Evolutionary conservation across 306 rosid genomes (phyloP).

Genomic region (Casuarina cunninghamiana): DNA sequence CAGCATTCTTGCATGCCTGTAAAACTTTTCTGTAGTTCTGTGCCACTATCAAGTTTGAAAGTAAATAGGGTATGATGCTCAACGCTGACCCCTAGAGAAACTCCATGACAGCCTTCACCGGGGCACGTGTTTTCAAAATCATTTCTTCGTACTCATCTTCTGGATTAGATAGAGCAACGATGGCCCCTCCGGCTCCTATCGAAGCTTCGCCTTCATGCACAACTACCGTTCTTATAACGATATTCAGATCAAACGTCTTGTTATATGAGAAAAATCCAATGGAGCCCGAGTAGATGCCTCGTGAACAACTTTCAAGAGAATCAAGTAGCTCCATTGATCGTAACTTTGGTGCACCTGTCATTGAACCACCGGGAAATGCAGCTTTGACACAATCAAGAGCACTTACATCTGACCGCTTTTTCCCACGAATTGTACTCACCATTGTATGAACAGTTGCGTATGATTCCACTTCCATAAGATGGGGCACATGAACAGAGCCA

Average conservation of each 20-base stretch:
- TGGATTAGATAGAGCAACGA: slow-evolving; percentile 83
- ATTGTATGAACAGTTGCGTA: slow-evolving; percentile 95
- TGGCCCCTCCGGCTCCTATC: slow-evolving; percentile 99
- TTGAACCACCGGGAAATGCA: slow-evolving; percentile 97
- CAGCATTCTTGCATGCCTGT: background rate
- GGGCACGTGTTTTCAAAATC: slow-evolving; percentile 83
- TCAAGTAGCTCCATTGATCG: slow-evolving; percentile 96
- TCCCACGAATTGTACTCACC: slow-evolving; percentile 94
- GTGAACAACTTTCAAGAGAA: slow-evolving; percentile 70
- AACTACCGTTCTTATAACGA: slow-evolving; percentile 87
- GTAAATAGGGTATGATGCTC: background rate
- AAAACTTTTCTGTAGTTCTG: background rate
- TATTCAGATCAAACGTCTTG: slow-evolving; percentile 90
- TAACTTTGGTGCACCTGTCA: slow-evolving; percentile 98
- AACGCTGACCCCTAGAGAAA: slow-evolving; percentile 41
- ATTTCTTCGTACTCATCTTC: slow-evolving; percentile 90
- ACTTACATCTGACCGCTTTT: slow-evolving; percentile 54
- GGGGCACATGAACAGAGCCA: slow-evolving; percentile 91
- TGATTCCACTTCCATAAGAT: slow-evolving; percentile 88
- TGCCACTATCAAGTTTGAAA: background rate
- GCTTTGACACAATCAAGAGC: slow-evolving; percentile 82
- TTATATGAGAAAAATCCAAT: slow-evolving; percentile 92
- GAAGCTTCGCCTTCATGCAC: slow-evolving; percentile 86
- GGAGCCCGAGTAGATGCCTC: slow-evolving; percentile 94
- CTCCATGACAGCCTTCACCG: slow-evolving; percentile 65